These are phyloP conservation scores for Schizopora paradoxa DNA, from an alignment of 1,284 basidiomycete genomes.

Conservation along the genomic window DNA sequence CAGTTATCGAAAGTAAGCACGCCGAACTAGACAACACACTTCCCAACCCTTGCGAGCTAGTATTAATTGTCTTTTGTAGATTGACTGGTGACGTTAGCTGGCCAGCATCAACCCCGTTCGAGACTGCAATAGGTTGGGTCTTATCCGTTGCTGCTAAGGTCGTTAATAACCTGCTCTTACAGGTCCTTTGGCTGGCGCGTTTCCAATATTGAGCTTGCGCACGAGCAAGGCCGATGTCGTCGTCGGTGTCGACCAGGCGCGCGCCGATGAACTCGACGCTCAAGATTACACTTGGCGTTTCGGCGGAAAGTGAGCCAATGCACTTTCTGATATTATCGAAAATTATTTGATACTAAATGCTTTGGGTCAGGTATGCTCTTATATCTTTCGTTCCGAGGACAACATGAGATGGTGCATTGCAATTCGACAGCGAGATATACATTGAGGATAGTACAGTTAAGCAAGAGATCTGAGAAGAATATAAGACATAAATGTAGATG, in stretches of 20 bases:
- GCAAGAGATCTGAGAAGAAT: no score
- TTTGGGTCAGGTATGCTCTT: conserved; percentile 37
- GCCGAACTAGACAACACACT: conserved; percentile 15
- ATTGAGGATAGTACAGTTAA: no score
- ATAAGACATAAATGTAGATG: no score
- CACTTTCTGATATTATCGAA: not conserved
- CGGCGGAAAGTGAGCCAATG: conserved; percentile 63
- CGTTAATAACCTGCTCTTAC: not conserved
- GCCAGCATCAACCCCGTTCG: conserved; percentile 80
- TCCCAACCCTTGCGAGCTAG: no score
- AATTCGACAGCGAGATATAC: no score
- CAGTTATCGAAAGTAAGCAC: conserved; percentile 75
- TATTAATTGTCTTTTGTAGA: conserved; percentile 36
- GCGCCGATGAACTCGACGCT: conserved; percentile 61
- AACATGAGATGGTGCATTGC: no score
- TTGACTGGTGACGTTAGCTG: conserved; percentile 87
- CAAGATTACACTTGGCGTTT: conserved; percentile 75
- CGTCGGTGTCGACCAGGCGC: conserved; percentile 66
- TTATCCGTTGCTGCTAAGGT: conserved; percentile 8
- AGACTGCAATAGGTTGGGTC: conserved; percentile 65
- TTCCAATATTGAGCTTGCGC: conserved; percentile 80
- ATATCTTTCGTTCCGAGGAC: conserved; percentile 34
- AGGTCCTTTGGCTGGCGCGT: conserved; percentile 77
- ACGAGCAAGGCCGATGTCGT: conserved; percentile 97
- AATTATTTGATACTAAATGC: not conserved